These are phyloP conservation scores for Trichosanthes cucumerina DNA, from an alignment of 306 rosid species.

Conservation along the genomic window DNA sequence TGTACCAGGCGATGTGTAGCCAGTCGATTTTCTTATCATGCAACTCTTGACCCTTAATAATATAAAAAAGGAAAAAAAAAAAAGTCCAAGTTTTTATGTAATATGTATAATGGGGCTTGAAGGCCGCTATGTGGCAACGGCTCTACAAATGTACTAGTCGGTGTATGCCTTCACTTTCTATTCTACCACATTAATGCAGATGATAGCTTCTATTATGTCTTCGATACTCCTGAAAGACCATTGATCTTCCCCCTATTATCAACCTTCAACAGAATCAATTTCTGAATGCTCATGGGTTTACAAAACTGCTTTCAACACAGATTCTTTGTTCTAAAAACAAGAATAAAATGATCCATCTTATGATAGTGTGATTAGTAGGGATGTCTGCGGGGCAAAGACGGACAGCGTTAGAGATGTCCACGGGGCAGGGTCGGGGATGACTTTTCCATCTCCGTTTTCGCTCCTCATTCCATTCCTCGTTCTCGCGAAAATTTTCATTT, in stretches of 20 bases:
- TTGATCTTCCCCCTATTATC: not conserved
- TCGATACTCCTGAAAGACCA: not conserved
- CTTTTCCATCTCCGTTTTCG: too few species aligned
- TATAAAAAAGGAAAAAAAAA: not conserved
- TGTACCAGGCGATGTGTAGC: not conserved
- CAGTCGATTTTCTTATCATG: not conserved
- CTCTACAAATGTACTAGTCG: not conserved
- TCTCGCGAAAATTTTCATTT: too few species aligned
- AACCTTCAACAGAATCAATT: not conserved
- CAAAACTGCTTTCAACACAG: not conserved
- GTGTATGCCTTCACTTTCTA: not conserved
- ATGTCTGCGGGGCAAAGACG: too few species aligned
- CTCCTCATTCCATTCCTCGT: too few species aligned
- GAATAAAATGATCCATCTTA: not conserved
- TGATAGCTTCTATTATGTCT: not conserved
- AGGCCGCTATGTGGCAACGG: not conserved
- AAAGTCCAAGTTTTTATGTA: not conserved
- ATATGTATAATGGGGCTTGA: not conserved
- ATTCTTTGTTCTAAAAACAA: not conserved
- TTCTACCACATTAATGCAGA: not conserved
- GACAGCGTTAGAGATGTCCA: too few species aligned
- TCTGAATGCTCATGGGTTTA: not conserved
- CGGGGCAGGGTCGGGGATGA: too few species aligned
- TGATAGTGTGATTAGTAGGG: not conserved
- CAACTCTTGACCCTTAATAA: constrained; percentile 2